A percentile compares a stretch with the other conserved stretches of the same genome.
These are phyloP conservation scores for Aspergillus hancockii DNA, from an alignment of 495 filamentous ascomycete genomes.

Conservation along the genomic window DNA sequence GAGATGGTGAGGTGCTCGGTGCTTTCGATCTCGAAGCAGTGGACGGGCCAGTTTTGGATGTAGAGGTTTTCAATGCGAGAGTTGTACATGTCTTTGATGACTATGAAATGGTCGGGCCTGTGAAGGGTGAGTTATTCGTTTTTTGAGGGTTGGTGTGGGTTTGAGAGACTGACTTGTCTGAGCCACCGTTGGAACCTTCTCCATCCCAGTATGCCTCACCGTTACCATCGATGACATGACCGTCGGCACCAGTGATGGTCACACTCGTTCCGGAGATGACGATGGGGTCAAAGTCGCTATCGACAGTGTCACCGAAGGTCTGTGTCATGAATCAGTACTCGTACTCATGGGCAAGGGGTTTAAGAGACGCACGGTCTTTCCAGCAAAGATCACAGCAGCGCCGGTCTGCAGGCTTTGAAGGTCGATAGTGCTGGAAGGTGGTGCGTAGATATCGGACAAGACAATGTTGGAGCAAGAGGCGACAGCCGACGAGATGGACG, in stretches of 20 bases:
- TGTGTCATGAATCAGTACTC: neutral
- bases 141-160: neutral
- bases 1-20: slow-evolving; percentile 30
- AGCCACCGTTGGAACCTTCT: slow-evolving; percentile 47
- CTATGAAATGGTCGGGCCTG: slow-evolving; percentile 50
- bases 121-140: slow-evolving; percentile 4
- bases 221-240: slow-evolving; percentile 47
- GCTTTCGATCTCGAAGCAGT: slow-evolving; percentile 38
- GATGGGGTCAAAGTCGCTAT: slow-evolving; percentile 38
- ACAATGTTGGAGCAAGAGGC: slow-evolving; percentile 41
- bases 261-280: slow-evolving; percentile 40
- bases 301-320: slow-evolving; percentile 42
- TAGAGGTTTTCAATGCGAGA: slow-evolving; percentile 37
- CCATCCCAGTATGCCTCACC: slow-evolving; percentile 51
- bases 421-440: slow-evolving; percentile 36
- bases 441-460: slow-evolving; percentile 37
- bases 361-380: slow-evolving; percentile 24
- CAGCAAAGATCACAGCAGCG: slow-evolving; percentile 44
- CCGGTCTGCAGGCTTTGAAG: slow-evolving; percentile 38
- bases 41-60: slow-evolving; percentile 46
- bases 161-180: slow-evolving; percentile 29
- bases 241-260: slow-evolving; percentile 39
- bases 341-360: neutral
- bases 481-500: slow-evolving; percentile 43
- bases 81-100: slow-evolving; percentile 40